Conservation (phyloP, 441 rosid genomes). For the Dalechampia spathulata region DNA sequence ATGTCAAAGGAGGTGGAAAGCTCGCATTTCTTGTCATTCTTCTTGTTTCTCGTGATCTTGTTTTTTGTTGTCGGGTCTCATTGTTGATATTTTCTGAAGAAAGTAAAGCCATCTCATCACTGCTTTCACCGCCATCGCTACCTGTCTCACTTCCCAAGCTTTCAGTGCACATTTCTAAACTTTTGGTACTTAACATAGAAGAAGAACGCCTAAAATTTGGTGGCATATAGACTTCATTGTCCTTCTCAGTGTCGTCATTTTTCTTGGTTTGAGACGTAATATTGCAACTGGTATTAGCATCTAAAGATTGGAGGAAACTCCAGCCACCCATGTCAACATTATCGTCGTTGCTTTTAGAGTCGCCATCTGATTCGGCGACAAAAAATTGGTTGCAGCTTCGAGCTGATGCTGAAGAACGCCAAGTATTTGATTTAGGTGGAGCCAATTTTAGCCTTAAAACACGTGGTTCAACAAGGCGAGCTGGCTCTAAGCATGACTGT, state of each 20-base stretch:
- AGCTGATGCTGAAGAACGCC: constrained; percentile 1
- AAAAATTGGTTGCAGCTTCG: background rate
- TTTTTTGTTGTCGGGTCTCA: constrained; percentile 9
- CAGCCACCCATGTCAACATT: constrained; percentile 31
- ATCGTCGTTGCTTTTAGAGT: constrained; percentile 7
- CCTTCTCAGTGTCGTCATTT: constrained; percentile 2
- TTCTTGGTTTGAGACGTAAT: constrained; percentile 7
- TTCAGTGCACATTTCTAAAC: constrained; percentile 79
- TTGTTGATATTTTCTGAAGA: constrained; percentile 17
- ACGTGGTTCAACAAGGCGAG: constrained; percentile 23
- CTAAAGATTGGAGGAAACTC: constrained; percentile 50
- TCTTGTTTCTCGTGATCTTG: constrained; percentile 7
- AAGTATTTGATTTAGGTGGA: constrained; percentile 20
- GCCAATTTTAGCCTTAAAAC: constrained; percentile 33
- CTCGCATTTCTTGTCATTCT: constrained; percentile 20
- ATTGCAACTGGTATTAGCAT: background rate
- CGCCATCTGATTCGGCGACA: constrained; percentile 7
- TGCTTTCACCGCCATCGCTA: constrained; percentile 29
- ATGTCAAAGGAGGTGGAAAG: constrained; percentile 78
- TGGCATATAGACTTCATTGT: constrained; percentile 34
- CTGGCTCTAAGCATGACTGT: constrained; percentile 45
- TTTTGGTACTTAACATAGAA: constrained; percentile 45
- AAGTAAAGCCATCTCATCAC: constrained; percentile 33
- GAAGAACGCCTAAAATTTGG: constrained; percentile 32
- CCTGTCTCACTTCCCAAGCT: constrained; percentile 79